phyloP scores from a whole-genome alignment of 2,329 filamentous ascomycete genomes.

The Ilyonectria destructans region DNA sequence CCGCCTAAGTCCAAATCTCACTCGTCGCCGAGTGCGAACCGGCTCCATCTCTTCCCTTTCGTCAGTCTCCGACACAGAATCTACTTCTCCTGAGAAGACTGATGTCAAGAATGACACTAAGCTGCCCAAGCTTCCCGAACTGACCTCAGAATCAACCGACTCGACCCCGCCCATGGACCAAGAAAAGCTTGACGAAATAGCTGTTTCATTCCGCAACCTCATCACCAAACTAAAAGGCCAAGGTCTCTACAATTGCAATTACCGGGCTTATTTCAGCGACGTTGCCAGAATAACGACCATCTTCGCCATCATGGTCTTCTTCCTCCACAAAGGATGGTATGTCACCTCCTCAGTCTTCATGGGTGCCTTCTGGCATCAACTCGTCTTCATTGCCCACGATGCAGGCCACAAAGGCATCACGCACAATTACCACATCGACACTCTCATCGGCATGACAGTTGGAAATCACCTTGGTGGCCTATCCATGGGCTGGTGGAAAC shows the following conservation, averaged over 20 bases:
- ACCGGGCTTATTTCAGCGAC: conserved; percentile 85
- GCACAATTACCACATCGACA: conserved; percentile 87
- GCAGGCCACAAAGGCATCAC: conserved; percentile 98
- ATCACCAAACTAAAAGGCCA: conserved; percentile 80
- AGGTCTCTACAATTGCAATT: conserved; percentile 89
- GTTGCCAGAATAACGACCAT: conserved; percentile 74
- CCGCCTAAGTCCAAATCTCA: conserved; percentile 56
- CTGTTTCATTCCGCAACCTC: conserved; percentile 88
- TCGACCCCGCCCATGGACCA: conserved; percentile 82
- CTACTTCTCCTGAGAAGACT: conserved; percentile 55
- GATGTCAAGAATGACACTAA: conserved; percentile 80
- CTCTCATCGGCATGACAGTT: conserved; percentile 89
- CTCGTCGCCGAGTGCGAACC: too few relatives aligned
- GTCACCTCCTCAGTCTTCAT: conserved; percentile 82
- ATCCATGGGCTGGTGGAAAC: conserved; percentile 97
- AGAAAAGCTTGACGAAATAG: conserved; percentile 77
- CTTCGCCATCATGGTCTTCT: too few relatives aligned
- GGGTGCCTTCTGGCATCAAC: conserved; percentile 92
- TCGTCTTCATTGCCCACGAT: conserved; percentile 95
- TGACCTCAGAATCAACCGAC: conserved; percentile 87
- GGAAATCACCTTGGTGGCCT: conserved; percentile 94
- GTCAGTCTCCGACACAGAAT: too few relatives aligned
- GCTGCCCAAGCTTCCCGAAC: conserved; percentile 81
- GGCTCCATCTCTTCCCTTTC: too few relatives aligned
- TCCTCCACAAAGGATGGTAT: too few relatives aligned